phyloP scores from a whole-genome alignment of 164 flowering plant genomes.

The Cinnamomum chago region DNA sequence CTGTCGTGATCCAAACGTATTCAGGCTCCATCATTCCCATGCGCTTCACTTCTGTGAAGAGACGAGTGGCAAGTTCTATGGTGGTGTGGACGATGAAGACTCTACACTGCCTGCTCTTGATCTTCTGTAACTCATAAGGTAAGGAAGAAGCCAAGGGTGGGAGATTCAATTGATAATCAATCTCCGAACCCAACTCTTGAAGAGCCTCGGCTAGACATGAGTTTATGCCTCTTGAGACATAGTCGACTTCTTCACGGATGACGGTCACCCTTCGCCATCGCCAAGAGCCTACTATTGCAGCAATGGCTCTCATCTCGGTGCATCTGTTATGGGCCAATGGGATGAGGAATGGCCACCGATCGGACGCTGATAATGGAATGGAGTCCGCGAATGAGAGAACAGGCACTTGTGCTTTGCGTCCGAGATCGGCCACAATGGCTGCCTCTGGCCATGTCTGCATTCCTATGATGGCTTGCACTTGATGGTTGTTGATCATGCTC shows the following conservation, averaged over 20 bases:
- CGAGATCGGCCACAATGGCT: slow-evolving; percentile 22
- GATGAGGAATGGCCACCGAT: slow-evolving; percentile 35
- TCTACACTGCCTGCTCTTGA: slow-evolving; percentile 6
- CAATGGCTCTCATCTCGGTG: slow-evolving; percentile 29
- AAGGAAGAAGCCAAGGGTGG: background rate
- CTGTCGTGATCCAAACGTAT: slow-evolving; percentile 37
- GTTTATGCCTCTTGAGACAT: slow-evolving; percentile 18
- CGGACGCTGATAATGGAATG: slow-evolving; percentile 14
- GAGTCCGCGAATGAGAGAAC: slow-evolving; percentile 32
- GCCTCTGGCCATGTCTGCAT: slow-evolving; percentile 28
- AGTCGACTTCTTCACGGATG: slow-evolving; percentile 34
- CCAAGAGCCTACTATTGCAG: slow-evolving; percentile 24
- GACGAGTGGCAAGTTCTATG: background rate
- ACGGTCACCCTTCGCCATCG: slow-evolving; percentile 33
- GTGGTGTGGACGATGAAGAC: slow-evolving; percentile 16
- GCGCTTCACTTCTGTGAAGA: slow-evolving; percentile 10
- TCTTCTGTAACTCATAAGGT: background rate
- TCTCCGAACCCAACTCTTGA: background rate
- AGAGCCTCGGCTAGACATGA: slow-evolving; percentile 19
- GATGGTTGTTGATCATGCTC: slow-evolving; percentile 21
- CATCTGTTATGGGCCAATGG: slow-evolving; percentile 24
- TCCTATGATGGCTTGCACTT: slow-evolving; percentile 32
- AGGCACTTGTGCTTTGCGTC: slow-evolving; percentile 29
- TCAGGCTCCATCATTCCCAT: slow-evolving; percentile 26
- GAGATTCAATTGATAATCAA: slow-evolving; percentile 4